These are phyloP conservation scores for Colletotrichum sp. DNA, from an alignment of 2,329 filamentous ascomycete genomes.

Conservation along the genomic window DNA sequence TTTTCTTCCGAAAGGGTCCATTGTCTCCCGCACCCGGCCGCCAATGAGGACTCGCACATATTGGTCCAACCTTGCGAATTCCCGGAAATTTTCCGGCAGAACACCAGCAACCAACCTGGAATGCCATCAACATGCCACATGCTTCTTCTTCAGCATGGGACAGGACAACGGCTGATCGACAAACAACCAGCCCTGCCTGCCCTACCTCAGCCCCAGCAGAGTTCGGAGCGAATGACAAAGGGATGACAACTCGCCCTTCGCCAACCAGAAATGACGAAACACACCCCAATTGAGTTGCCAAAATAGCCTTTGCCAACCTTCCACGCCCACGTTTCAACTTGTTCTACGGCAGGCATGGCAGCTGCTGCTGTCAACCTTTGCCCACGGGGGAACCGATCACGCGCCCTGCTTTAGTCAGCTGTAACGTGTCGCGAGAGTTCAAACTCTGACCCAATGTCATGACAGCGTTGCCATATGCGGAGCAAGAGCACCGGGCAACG, in stretches of 20 bases:
- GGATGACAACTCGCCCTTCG: background rate
- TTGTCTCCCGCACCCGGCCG: background rate
- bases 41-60: background rate
- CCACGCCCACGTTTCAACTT: conserved; percentile 1
- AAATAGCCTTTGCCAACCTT: conserved; percentile 4
- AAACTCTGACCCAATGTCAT: conserved; percentile 6
- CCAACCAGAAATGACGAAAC: background rate
- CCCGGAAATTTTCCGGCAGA: background rate
- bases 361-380: background rate
- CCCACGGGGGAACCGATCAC: background rate
- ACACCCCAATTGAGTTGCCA: background rate
- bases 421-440: background rate
- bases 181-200: background rate
- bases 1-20: background rate
- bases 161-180: background rate
- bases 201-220: background rate
- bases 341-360: conserved; percentile 7
- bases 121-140: background rate
- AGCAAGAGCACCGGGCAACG: background rate
- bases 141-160: background rate
- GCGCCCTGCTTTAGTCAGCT: background rate
- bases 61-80: background rate
- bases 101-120: background rate
- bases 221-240: background rate
- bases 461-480: background rate